Evolutionary conservation across 148 eudicot genomes (phyloP), one percentile per base, ranked within the genome.

Genomic region (Linanthus parryae): DNA sequence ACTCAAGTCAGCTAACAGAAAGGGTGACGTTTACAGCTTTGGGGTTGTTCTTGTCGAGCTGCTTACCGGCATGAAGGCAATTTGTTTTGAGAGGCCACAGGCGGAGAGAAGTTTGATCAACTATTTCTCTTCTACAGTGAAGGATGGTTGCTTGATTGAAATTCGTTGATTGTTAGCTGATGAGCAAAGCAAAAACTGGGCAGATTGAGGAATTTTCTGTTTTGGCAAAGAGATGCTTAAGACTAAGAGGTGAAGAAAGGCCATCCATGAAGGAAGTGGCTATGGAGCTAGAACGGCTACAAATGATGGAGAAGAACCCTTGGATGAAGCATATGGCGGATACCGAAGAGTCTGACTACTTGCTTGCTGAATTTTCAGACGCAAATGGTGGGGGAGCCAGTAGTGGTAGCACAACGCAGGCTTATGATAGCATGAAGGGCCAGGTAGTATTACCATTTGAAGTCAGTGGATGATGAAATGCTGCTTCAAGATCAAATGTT

Each of bases 1-100:
- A n/a, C 16, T 25, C 33, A 2, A 50, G 54, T 24, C 54, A 29
- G 16, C 30, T 50, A 7, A 50, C 38, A 1, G 54, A 50, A 50
- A 50, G 17, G 30, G 54, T 12, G 54, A 50, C 17, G 54, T 50
- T 0, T 50, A 50, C 17, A 50, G 62, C 43, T 58, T 58, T 46
- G 62, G 62, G n/a, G 53, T 58, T 11, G 53, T 58, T 34, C 62
- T 46, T 3, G 53, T 36, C 3, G 62, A 58, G 39, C 62, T 58
- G 5, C 4, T 58, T 11, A 58, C 62, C 1, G 53, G 62, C 31
- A 30, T 31, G 36, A 48, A 46, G 34, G 31, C 62, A 0, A 31
- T 58, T 16, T 50, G 37, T 5, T 31, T 23, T 31, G 30, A 8
- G 8, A 18, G 54, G 13, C 36, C 38, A 18, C 38, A 8, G 8